phyloP scores from a whole-genome alignment of 2,329 filamentous ascomycete species.

The Pestalotiopsis sp. region DNA sequence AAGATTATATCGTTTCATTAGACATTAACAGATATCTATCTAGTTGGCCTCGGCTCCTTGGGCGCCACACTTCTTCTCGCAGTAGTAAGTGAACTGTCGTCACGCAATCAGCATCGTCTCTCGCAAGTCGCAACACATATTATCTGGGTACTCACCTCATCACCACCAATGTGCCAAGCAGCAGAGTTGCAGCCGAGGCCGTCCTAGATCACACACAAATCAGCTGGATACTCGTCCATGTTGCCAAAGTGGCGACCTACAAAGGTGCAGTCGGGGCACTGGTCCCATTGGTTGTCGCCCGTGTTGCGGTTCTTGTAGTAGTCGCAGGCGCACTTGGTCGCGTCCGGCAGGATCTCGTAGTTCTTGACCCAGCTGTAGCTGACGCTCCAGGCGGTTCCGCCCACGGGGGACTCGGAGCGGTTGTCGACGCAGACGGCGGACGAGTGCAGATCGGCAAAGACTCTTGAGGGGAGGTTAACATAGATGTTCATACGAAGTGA shows the following conservation, averaged over 20 bases:
- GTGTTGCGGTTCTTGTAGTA: conserved; percentile 4
- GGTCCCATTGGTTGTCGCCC: conserved; percentile 6
- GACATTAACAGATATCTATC: neutral
- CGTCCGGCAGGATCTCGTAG: conserved; percentile 8
- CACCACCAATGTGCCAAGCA: conserved; percentile 5
- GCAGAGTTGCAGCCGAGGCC: conserved; percentile 8
- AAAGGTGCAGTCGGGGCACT: conserved; percentile 7
- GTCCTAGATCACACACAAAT: neutral
- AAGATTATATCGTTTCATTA: neutral
- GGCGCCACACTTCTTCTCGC: conserved; percentile 3
- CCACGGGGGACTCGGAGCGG: neutral
- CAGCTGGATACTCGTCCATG: neutral
- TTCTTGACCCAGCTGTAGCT: conserved; percentile 9
- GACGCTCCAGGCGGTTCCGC: neutral
- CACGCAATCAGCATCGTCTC: neutral
- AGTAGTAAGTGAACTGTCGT: conserved; percentile 2
- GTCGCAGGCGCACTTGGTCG: conserved; percentile 7
- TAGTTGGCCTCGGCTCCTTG: conserved; percentile 5
- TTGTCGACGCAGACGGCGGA: conserved; percentile 3
- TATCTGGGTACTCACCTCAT: neutral
- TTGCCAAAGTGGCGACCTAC: neutral
- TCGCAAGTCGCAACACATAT: neutral
- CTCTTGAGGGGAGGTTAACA: neutral
- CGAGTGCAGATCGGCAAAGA: neutral
- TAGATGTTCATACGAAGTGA: neutral